A percentile compares a stretch with the other conserved stretches of the same genome.
Conservation (phyloP, 2,329 filamentous ascomycete genomes). For the Colletotrichum sansevieriae region DNA sequence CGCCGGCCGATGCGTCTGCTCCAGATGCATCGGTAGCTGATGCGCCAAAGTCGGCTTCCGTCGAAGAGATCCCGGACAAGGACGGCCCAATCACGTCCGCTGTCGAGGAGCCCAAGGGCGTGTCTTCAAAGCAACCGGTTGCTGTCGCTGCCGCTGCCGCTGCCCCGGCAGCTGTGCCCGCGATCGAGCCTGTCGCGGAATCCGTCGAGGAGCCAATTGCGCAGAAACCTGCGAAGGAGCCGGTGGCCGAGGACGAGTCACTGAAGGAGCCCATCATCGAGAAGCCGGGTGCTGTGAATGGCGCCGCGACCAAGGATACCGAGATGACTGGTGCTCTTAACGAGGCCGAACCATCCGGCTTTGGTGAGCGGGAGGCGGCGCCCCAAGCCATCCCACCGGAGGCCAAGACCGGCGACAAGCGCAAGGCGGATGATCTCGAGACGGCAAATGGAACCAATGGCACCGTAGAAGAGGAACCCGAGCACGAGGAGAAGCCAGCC, state of each 20-base stretch:
- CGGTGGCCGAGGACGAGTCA: constrained; percentile 44
- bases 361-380: constrained; percentile 36
- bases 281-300: constrained; percentile 39
- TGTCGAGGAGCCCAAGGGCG: constrained; percentile 43
- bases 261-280: constrained; percentile 51
- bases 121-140: constrained; percentile 29
- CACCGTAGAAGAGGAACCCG: constrained; percentile 9
- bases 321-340: constrained; percentile 45
- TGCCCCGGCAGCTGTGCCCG: constrained; percentile 9
- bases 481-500: constrained; percentile 30
- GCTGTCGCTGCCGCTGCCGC: constrained; percentile 35
- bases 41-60: constrained; percentile 48
- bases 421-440: constrained; percentile 53
- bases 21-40: constrained; percentile 48
- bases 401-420: constrained; percentile 52
- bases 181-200: constrained; percentile 26
- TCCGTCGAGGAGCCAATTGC: constrained; percentile 44
- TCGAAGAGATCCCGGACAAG: constrained; percentile 36
- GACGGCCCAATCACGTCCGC: constrained; percentile 44
- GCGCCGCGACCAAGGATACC: constrained; percentile 42
- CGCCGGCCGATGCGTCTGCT: constrained; percentile 32
- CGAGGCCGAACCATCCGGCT: constrained; percentile 34
- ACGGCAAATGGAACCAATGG: constrained; percentile 45
- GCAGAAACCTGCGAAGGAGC: constrained; percentile 47
- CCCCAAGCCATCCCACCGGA: constrained; percentile 42